These are phyloP conservation scores for Fusarium humuli DNA, from an alignment of 2,329 filamentous ascomycete species.

Conservation along the genomic window DNA sequence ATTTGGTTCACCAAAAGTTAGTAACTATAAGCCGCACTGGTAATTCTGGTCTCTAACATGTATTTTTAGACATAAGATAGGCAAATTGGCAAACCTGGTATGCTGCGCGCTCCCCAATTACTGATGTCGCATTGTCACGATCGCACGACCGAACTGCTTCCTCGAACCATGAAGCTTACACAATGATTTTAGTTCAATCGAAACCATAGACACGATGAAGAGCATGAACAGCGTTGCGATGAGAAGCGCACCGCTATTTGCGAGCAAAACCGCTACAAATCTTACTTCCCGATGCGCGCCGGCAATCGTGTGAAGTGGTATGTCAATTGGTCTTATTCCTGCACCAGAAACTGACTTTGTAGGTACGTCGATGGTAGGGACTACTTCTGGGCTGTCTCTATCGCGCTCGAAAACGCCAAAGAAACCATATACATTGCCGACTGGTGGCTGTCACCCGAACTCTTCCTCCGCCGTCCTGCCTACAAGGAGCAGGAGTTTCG, in stretches of 20 bases:
- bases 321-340: constrained; percentile 14
- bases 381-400: constrained; percentile 94
- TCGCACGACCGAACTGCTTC: neutral
- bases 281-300: constrained; percentile 87
- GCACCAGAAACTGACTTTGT: neutral
- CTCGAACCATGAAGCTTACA: neutral
- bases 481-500: constrained; percentile 86
- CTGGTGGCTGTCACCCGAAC: constrained; percentile 94
- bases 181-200: constrained; percentile 71
- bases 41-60: constrained; percentile 4
- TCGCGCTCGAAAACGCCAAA: constrained; percentile 87
- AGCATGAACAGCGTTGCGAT: constrained; percentile 87
- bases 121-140: neutral
- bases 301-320: constrained; percentile 96
- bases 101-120: constrained; percentile 32
- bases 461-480: constrained; percentile 87
- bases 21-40: constrained; percentile 16
- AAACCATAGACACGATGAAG: constrained; percentile 93
- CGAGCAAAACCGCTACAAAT: constrained; percentile 84
- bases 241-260: constrained; percentile 78
- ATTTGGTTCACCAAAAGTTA: constrained; percentile 70
- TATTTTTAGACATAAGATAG: constrained; percentile 62
- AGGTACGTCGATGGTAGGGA: constrained; percentile 82
- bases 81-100: constrained; percentile 72
- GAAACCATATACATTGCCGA: constrained; percentile 96